Percentiles rank a stretch among this genome's conserved stretches.
phyloP scores from a whole-genome alignment of 2,329 filamentous ascomycete genomes.

The Alternaria burnsii region DNA sequence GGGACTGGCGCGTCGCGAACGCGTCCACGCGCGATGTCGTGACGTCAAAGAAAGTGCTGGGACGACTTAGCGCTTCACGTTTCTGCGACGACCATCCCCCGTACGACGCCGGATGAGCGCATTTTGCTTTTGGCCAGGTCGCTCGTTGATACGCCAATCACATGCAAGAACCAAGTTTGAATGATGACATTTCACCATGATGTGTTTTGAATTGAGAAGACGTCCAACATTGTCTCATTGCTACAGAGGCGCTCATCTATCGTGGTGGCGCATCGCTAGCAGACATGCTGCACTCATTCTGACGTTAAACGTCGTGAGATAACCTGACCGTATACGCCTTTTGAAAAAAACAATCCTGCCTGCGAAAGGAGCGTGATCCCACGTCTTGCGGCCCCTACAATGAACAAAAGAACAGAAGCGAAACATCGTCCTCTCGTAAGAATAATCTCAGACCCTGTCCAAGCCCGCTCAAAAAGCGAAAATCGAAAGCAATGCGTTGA shows the following conservation, averaged over 20 bases:
- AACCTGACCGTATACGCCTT: conserved; percentile 15
- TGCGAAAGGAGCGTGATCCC: conserved; percentile 22
- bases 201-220: conserved; percentile 7
- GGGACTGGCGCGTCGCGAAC: conserved; percentile 7
- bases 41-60: conserved; percentile 7
- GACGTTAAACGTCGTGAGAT: conserved; percentile 13
- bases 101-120: background rate
- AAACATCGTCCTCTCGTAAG: conserved; percentile 23
- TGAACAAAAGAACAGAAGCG: conserved; percentile 21
- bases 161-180: background rate
- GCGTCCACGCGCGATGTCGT: conserved; percentile 7
- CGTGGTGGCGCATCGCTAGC: conserved; percentile 12
- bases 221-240: conserved; percentile 14
- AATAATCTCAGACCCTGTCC: conserved; percentile 8
- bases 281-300: conserved; percentile 14
- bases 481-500: conserved; percentile 15
- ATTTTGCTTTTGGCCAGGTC: background rate
- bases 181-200: background rate
- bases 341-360: conserved; percentile 15
- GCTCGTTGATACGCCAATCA: background rate
- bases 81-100: background rate
- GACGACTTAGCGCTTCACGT: conserved; percentile 1
- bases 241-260: conserved; percentile 16
- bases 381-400: conserved; percentile 22
- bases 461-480: conserved; percentile 7